phyloP scores from a whole-genome alignment of 306 rosid genomes.

The Inga laurina region DNA sequence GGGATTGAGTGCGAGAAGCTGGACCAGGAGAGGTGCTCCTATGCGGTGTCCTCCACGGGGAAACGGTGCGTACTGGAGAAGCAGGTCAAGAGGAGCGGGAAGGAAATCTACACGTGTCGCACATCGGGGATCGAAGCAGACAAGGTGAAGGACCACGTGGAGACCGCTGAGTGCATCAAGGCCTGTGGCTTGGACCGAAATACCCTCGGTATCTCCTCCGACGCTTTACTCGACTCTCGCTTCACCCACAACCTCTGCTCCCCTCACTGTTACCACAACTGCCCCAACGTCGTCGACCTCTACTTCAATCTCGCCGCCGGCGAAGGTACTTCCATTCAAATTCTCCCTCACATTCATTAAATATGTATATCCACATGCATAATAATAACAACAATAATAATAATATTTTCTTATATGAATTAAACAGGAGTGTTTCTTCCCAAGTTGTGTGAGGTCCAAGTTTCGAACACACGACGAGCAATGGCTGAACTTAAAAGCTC shows the following conservation, averaged over 20 bases:
- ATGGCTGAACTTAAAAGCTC: constrained; percentile 66
- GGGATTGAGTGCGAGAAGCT: constrained; percentile 52
- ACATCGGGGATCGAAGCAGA: constrained; percentile 58
- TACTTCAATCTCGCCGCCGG: constrained; percentile 77
- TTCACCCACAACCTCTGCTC: constrained; percentile 61
- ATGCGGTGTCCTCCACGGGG: constrained; percentile 56
- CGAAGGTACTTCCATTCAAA: constrained; percentile 44
- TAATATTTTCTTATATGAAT: neutral
- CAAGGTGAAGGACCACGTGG: constrained; percentile 48
- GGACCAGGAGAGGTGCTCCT: constrained; percentile 48
- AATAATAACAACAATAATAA: too few relatives aligned
- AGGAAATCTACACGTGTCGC: constrained; percentile 53
- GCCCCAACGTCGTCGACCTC: constrained; percentile 65
- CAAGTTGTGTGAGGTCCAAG: constrained; percentile 56
- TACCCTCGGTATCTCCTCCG: constrained; percentile 57
- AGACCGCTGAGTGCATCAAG: constrained; percentile 50
- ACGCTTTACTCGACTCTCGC: constrained; percentile 51
- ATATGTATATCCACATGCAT: too few relatives aligned
- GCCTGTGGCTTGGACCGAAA: constrained; percentile 60
- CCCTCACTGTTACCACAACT: constrained; percentile 45
- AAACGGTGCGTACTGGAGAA: constrained; percentile 69
- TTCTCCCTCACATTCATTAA: too few relatives aligned
- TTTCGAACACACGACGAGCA: constrained; percentile 37
- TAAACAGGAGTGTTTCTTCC: constrained; percentile 64
- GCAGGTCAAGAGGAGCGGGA: constrained; percentile 51